These are phyloP conservation scores for Sarcodon aspratus DNA, from an alignment of 768 basidiomycete genomes.

Conservation along the genomic window DNA sequence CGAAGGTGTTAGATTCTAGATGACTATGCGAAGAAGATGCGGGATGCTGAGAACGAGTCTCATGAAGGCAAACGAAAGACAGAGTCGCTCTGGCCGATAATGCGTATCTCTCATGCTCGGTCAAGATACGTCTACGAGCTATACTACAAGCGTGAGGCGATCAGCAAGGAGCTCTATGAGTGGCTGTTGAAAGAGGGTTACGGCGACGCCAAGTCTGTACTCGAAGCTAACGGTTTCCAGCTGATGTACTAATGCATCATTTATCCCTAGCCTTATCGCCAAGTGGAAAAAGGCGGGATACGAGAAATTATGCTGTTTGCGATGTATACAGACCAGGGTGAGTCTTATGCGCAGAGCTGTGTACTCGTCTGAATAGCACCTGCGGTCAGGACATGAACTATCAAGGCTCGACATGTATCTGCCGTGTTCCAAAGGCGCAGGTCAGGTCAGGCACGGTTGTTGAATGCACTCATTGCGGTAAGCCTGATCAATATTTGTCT, in stretches of 20 bases:
- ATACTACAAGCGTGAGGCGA: slow-evolving; percentile 96
- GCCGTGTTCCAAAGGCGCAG: slow-evolving; percentile 92
- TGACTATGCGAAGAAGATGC: slow-evolving; percentile 98
- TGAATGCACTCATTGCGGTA: slow-evolving; percentile 96
- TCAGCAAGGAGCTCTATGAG: slow-evolving; percentile 87
- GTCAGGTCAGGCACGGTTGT: slow-evolving; percentile 85
- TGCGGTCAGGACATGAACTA: slow-evolving; percentile 89
- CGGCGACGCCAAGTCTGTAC: slow-evolving; percentile 84
- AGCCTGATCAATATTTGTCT: slow-evolving; percentile 22
- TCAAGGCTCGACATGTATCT: slow-evolving; percentile 96
- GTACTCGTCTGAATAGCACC: not conserved
- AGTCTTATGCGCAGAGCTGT: slow-evolving; percentile 4
- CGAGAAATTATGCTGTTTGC: slow-evolving; percentile 93
- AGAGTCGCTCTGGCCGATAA: slow-evolving; percentile 93
- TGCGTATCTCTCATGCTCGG: slow-evolving; percentile 94
- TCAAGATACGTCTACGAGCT: slow-evolving; percentile 97
- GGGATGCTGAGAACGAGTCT: slow-evolving; percentile 96
- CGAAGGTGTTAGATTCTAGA: slow-evolving; percentile 64
- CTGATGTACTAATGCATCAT: not conserved
- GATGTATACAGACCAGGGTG: slow-evolving; percentile 93
- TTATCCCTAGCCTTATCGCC: slow-evolving; percentile 65
- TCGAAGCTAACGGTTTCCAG: not conserved
- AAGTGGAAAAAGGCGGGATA: slow-evolving; percentile 99
- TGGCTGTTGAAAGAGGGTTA: slow-evolving; percentile 97
- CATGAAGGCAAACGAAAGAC: slow-evolving; percentile 97